Evolutionary conservation across 2,329 filamentous ascomycete species (phyloP).

Genomic region (Aspergillus hortae): DNA sequence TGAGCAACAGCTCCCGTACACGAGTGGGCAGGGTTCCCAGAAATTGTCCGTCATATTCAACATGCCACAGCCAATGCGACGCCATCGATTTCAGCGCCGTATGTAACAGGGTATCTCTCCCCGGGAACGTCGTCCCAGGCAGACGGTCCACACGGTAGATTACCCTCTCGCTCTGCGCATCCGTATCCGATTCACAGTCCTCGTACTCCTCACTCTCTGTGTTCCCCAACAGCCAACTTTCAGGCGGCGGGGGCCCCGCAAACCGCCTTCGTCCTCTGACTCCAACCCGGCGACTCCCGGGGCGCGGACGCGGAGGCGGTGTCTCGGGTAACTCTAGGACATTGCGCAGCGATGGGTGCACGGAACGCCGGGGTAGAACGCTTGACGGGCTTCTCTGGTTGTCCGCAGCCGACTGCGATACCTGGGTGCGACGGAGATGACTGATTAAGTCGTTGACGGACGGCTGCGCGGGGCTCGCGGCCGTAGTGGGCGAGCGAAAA

Average conservation of each 20-base stretch:
- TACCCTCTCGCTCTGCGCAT: conserved; percentile 15
- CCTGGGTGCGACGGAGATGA: conserved; percentile 44
- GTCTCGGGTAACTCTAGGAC: conserved; percentile 44
- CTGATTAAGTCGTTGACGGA: conserved; percentile 48
- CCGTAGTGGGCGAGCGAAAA: conserved; percentile 14
- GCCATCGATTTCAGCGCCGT: conserved; percentile 53
- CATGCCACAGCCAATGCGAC: conserved; percentile 53
- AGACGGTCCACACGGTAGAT: conserved; percentile 36
- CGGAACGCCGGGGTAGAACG: conserved; percentile 30
- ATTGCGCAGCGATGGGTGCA: conserved; percentile 45
- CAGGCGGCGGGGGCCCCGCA: conserved; percentile 45
- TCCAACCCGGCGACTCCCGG: conserved; percentile 26
- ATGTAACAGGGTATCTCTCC: conserved; percentile 47
- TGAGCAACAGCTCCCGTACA: conserved; percentile 52
- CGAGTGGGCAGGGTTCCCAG: conserved; percentile 50
- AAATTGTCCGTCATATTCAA: conserved; percentile 55
- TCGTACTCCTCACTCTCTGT: conserved; percentile 5
- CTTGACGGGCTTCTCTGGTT: conserved; percentile 14
- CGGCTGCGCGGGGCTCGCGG: conserved; percentile 20
- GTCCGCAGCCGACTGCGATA: conserved; percentile 17
- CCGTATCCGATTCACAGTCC: conserved; percentile 9
- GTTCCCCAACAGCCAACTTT: conserved; percentile 41
- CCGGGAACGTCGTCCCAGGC: conserved; percentile 38
- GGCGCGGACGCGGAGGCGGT: conserved; percentile 40
- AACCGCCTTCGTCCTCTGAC: conserved; percentile 36